phyloP scores from a whole-genome alignment of 2,329 filamentous ascomycete species.

The Alternaria rosae region DNA sequence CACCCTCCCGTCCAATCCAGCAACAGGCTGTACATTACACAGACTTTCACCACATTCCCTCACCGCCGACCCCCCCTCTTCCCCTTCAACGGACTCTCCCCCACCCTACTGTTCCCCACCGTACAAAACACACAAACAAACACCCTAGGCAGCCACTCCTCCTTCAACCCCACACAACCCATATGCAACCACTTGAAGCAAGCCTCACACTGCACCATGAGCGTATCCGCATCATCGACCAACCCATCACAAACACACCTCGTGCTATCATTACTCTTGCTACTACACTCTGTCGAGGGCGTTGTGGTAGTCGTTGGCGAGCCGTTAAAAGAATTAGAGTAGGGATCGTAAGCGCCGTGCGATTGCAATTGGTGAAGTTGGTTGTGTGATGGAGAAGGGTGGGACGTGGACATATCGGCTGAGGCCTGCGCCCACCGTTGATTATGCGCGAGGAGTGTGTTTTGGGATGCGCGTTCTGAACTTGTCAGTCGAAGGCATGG shows the following conservation, averaged over 20 bases:
- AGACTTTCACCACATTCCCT: no score
- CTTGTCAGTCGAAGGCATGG: slow-evolving; percentile 18
- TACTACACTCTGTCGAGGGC: slow-evolving; percentile 62
- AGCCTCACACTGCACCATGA: slow-evolving; percentile 69
- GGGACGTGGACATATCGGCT: slow-evolving; percentile 41
- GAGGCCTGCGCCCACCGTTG: slow-evolving; percentile 56
- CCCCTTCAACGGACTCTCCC: neutral
- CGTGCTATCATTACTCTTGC: slow-evolving; percentile 59
- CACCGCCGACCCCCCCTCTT: neutral
- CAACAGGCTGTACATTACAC: no score
- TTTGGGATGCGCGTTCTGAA: slow-evolving; percentile 43
- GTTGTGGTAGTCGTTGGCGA: slow-evolving; percentile 61
- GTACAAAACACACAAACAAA: slow-evolving; percentile 53
- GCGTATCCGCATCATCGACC: slow-evolving; percentile 57
- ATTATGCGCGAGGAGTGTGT: slow-evolving; percentile 53
- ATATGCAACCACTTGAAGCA: slow-evolving; percentile 70
- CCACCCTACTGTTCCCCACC: slow-evolving; percentile 22
- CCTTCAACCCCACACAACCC: slow-evolving; percentile 63
- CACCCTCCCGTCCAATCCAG: no score
- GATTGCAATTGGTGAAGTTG: neutral
- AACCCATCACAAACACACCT: slow-evolving; percentile 65
- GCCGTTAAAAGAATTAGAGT: slow-evolving; percentile 47
- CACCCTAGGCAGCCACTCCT: slow-evolving; percentile 53
- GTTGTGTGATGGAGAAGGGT: slow-evolving; percentile 25
- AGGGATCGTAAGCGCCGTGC: slow-evolving; percentile 38